Evolutionary conservation across 2,329 filamentous ascomycete species (phyloP), one percentile per base, ranked within the genome.

Genomic region (Pseudonectria foliicola): DNA sequence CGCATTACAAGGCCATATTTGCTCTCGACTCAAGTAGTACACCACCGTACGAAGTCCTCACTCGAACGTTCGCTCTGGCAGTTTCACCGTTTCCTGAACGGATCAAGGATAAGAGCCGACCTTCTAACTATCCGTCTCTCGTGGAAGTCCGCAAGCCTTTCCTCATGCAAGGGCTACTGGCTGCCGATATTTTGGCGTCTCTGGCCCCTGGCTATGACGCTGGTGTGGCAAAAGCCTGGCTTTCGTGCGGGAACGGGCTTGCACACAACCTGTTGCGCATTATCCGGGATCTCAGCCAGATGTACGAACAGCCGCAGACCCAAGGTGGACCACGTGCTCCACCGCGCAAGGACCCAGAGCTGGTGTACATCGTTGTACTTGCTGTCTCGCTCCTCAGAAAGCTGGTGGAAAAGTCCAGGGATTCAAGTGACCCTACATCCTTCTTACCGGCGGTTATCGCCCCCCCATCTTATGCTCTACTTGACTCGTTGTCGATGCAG

Each of bases 161-260:
- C 51, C 66, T 98, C 10, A 92, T 94, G 73, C 92, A 98, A 62
- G 89, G 88, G 2, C 76, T 96, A 50, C 70, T 96, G 6, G 85
- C 88, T 2, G 89, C 87, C 1, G 89, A 96, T 48, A 93, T 96
- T 33, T 65, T 96, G 3, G 79, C 87, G 1, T 80, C 80, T 8
- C 68, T 95, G 10, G 77, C 79, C 3, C 82, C 82, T 3, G 73
- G 74, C 4, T 71, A 77, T n/a, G 87, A 93, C 45, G 73, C 73
- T 12, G 73, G 77, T 4, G 63, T 95, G 7, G 82, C 89, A 4
- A 77, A 77, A 37, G 70, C 75, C 1, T 96, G 92, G 89, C 73
- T 96, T 7, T 77, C 81, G 26, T 87, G 85, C 4, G 78, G 82
- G 27, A 88, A 93, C 49, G 85, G 85, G 0, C 92, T 95, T 58